Base-by-base conservation (phyloP, 805 yeast species). In the Ogataea pini region DNA sequence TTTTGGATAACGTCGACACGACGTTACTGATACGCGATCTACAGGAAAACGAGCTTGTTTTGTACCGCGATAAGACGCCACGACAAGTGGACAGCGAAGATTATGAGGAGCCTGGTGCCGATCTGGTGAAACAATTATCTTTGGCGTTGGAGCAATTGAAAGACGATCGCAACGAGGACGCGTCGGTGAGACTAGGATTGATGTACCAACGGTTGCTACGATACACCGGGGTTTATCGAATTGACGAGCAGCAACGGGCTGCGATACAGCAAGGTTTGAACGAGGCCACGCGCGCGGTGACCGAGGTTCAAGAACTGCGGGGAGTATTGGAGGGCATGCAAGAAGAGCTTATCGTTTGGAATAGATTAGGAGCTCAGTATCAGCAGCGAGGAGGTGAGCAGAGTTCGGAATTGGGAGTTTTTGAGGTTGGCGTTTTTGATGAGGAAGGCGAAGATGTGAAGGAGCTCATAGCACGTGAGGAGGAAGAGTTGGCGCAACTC, bases 401-500 rank as follows among this genome's bases (percentile, higher is more conserved):
- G 13, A 20, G 20, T n/a, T 10, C 12, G 13, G 32, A 14, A 8
- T 13, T 18, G 16, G 41, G 28, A 10, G 50, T 34, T 20, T 36
- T 53, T 47, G 45, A 39, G 18, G 54, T 52, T 28, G 57, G 51
- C 3, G 47, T 42, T 22, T 44, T 34, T 19, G 48, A 44, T 17
- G 44, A 19, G 31, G 40, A 22, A 14, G 54, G 57, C 13, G 52
- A 28, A 20, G 50, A 44, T 36, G 67, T 72, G 7, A 70, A 69
- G 19, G 76, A 71, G 32, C 52, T 73, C 44, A 76, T 81, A 1
- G 63, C 55, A 4, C 62, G 62, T 31, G 84, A 78, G 51, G 79
- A 75, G 53, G 65, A 60, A 16, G 81, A 77, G 54, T 73, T 82
- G 7, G 61, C 52, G 38, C 60, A 59, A 17, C 60, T 82, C 31